A percentile compares a stretch with the other conserved stretches of the same genome.
Evolutionary conservation across 108 stramenopile species (phyloP).

Genomic region (Schizochytrium sp.): DNA sequence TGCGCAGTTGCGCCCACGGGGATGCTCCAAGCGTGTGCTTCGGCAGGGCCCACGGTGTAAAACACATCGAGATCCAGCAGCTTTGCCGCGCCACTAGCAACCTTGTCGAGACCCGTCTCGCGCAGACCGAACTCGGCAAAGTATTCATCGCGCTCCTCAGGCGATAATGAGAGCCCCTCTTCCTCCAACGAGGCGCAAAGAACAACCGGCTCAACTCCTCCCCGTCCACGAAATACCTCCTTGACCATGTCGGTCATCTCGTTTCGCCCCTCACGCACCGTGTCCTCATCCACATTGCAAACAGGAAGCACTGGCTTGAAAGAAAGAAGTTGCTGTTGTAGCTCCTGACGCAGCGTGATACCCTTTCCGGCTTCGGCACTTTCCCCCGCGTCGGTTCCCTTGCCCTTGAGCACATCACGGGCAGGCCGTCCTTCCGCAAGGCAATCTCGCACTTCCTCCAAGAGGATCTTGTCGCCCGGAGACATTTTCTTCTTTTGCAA

Average conservation of each 20-base stretch:
- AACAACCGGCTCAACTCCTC: neutral
- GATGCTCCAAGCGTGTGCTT: slow-evolving; percentile 96
- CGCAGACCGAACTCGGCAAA: neutral
- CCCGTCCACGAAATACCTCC: slow-evolving; percentile 36
- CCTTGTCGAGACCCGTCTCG: neutral
- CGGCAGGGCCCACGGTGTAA: slow-evolving; percentile 88
- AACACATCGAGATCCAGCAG: slow-evolving; percentile 81
- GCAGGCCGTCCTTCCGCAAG: slow-evolving; percentile 70
- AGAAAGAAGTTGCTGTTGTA: slow-evolving; percentile 73
- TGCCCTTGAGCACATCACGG: slow-evolving; percentile 52
- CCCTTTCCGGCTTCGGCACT: slow-evolving; percentile 58
- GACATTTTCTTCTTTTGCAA: slow-evolving; percentile 46
- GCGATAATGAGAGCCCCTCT: slow-evolving; percentile 21
- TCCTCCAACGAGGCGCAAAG: slow-evolving; percentile 26
- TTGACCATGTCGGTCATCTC: slow-evolving; percentile 72
- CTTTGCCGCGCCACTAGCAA: neutral
- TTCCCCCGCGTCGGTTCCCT: slow-evolving; percentile 28
- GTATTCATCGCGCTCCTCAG: neutral
- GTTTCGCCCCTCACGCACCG: slow-evolving; percentile 75
- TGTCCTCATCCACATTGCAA: slow-evolving; percentile 89
- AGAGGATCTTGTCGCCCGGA: slow-evolving; percentile 61
- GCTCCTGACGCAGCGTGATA: neutral
- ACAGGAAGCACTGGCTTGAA: slow-evolving; percentile 90
- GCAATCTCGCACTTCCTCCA: slow-evolving; percentile 68
- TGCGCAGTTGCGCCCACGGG: slow-evolving; percentile 83